A percentile compares a stretch with the other conserved stretches of the same genome.
phyloP scores from a whole-genome alignment of 352 stramenopile genomes.

The Phytophthora rubi region DNA sequence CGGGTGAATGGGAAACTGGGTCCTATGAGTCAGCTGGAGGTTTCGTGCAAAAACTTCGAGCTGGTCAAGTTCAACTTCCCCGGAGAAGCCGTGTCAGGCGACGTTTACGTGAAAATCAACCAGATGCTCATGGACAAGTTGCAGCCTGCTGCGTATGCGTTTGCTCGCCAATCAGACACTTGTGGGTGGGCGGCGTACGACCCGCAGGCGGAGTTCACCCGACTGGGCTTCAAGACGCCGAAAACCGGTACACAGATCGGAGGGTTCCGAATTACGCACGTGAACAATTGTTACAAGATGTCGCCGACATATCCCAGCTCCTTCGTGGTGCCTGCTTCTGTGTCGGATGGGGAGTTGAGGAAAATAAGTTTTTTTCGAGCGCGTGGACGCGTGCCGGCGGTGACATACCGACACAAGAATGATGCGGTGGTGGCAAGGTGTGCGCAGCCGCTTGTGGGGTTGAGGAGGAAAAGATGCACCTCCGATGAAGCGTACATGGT shows the following conservation, averaged over 20 bases:
- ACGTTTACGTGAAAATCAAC: constrained; percentile 75
- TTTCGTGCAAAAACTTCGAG: constrained; percentile 90
- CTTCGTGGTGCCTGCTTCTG: constrained; percentile 90
- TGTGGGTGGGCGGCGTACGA: constrained; percentile 68
- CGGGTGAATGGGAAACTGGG: constrained; percentile 49
- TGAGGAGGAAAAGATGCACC: constrained; percentile 91
- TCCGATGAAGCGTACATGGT: constrained; percentile 91
- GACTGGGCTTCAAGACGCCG: constrained; percentile 56
- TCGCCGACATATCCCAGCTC: constrained; percentile 79
- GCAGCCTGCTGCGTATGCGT: constrained; percentile 59
- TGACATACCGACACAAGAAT: constrained; percentile 93
- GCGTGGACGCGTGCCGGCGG: constrained; percentile 90
- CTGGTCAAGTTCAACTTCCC: constrained; percentile 83
- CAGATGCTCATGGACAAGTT: constrained; percentile 62
- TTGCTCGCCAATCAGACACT: constrained; percentile 44
- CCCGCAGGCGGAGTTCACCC: constrained; percentile 59
- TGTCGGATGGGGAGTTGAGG: constrained; percentile 92
- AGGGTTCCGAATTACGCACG: constrained; percentile 67
- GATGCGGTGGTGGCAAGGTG: constrained; percentile 93
- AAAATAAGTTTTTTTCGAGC: constrained; percentile 92
- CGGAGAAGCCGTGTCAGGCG: constrained; percentile 60
- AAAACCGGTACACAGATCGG: constrained; percentile 45
- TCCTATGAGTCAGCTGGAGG: constrained; percentile 72
- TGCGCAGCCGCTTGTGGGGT: constrained; percentile 94
- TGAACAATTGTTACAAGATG: constrained; percentile 86